phyloP scores from a whole-genome alignment of 768 basidiomycete genomes.

The Hirschioporus abietinus region DNA sequence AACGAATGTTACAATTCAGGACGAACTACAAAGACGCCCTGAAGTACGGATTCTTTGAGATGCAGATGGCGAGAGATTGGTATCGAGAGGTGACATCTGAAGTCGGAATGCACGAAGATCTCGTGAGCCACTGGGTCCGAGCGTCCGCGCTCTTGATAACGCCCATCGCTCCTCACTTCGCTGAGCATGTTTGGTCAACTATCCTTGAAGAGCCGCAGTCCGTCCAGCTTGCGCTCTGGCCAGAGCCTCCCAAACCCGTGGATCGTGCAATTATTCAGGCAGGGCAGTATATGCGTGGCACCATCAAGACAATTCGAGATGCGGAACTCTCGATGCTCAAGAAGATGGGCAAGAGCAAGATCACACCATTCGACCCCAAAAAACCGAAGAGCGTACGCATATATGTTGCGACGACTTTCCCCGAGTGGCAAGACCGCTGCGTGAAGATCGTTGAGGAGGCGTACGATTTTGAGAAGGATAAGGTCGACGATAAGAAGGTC shows the following conservation, averaged over 20 bases:
- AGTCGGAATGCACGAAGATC: conserved; percentile 85
- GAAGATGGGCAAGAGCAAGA: conserved; percentile 74
- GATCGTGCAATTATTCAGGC: conserved; percentile 68
- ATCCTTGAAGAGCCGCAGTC: conserved; percentile 71
- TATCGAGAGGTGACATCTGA: conserved; percentile 91
- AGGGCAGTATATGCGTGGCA: conserved; percentile 79
- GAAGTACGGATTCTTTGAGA: conserved; percentile 93
- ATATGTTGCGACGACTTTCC: conserved; percentile 89
- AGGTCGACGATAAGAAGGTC: conserved; percentile 80
- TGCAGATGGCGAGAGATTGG: conserved; percentile 90
- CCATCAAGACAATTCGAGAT: conserved; percentile 89
- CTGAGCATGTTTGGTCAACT: conserved; percentile 83
- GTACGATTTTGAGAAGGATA: conserved; percentile 50
- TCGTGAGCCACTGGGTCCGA: conserved; percentile 83
- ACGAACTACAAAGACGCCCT: conserved; percentile 94
- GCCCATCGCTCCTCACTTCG: conserved; percentile 90
- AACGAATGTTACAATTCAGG: conserved; percentile 33
- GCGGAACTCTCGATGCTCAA: conserved; percentile 76
- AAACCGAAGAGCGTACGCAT: conserved; percentile 79
- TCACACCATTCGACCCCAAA: conserved; percentile 73
- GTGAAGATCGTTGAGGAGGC: conserved; percentile 70
- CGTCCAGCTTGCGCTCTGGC: conserved; percentile 83
- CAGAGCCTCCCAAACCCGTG: conserved; percentile 52
- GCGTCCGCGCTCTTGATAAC: conserved; percentile 72
- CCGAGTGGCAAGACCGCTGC: conserved; percentile 87